A percentile compares a stretch with the other conserved stretches of the same genome.
These are phyloP conservation scores for Cicer chorassanicum DNA, from an alignment of 306 rosid species.

Conservation along the genomic window DNA sequence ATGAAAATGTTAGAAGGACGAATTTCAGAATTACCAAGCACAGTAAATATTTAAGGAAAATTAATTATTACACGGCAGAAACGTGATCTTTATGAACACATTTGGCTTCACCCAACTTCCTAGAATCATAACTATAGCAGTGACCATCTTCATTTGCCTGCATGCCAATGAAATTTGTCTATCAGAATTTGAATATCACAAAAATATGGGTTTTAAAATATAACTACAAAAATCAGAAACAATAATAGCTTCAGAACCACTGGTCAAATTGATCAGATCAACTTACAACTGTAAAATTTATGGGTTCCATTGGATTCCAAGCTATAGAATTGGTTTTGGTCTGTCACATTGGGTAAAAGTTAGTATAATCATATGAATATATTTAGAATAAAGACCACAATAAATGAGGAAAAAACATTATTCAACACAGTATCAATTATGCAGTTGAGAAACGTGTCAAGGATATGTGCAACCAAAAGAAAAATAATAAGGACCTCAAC, in stretches of 20 bases:
- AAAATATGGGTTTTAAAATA: slow-evolving; percentile 5
- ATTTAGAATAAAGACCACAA: slow-evolving; percentile 19
- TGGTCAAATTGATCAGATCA: background rate
- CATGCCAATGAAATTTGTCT: slow-evolving; percentile 34
- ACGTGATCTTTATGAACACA: slow-evolving; percentile 94
- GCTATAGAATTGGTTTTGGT: slow-evolving; percentile 80
- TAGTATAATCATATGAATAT: slow-evolving; percentile 42
- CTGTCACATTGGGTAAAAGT: slow-evolving; percentile 59
- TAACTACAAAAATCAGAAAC: slow-evolving; percentile 7
- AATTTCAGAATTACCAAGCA: slow-evolving; percentile 23
- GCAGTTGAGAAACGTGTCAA: slow-evolving; percentile 3
- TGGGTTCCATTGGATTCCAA: slow-evolving; percentile 99
- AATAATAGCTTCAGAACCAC: background rate
- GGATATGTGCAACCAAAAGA: slow-evolving; percentile 17
- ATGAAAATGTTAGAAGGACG: background rate
- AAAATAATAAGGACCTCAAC: slow-evolving; percentile 16
- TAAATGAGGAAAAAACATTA: background rate
- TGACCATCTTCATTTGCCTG: slow-evolving; percentile 94
- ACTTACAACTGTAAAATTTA: slow-evolving; percentile 95
- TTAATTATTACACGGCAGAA: slow-evolving; percentile 80
- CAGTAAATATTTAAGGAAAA: slow-evolving; percentile 17
- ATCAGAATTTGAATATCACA: background rate
- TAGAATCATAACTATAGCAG: slow-evolving; percentile 82
- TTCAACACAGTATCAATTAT: background rate
- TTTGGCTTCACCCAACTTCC: slow-evolving; percentile 78